These are phyloP conservation scores for Penicillium alfredii DNA, from an alignment of 495 filamentous ascomycete species.

Conservation along the genomic window DNA sequence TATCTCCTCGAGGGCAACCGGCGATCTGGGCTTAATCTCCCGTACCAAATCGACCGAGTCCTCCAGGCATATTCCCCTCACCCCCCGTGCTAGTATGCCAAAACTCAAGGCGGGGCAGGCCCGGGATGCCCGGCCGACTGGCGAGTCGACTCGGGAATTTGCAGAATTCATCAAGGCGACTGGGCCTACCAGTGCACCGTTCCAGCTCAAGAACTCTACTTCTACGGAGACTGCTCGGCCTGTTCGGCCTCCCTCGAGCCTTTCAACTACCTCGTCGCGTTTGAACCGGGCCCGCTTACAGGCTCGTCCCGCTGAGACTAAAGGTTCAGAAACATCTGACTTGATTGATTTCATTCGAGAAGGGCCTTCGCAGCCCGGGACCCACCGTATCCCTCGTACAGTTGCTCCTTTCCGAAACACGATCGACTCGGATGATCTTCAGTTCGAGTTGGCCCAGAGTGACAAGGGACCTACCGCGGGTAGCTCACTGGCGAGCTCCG, in stretches of 20 bases:
- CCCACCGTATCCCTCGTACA: constrained; percentile 69
- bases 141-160: constrained; percentile 66
- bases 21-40: constrained; percentile 11
- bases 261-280: constrained; percentile 8
- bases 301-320: constrained; percentile 63
- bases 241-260: constrained; percentile 14
- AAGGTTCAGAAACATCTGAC: constrained; percentile 65
- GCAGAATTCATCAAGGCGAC: constrained; percentile 82
- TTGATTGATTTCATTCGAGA: constrained; percentile 92
- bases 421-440: constrained; percentile 75
- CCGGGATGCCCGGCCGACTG: constrained; percentile 59
- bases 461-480: constrained; percentile 18
- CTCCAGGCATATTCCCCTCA: constrained; percentile 27
- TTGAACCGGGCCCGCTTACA: constrained; percentile 47
- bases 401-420: constrained; percentile 82
- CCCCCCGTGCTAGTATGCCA: no score
- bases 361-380: constrained; percentile 55
- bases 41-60: constrained; percentile 19
- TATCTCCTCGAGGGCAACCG: constrained; percentile 20
- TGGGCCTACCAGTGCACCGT: constrained; percentile 28
- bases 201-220: constrained; percentile 1
- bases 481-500: constrained; percentile 38
- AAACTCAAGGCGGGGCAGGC: constrained; percentile 51
- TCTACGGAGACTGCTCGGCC: constrained; percentile 17
- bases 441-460: constrained; percentile 28